Evolutionary conservation across 2,329 filamentous ascomycete genomes (phyloP).

Genomic region (Dissoconium aciculare): DNA sequence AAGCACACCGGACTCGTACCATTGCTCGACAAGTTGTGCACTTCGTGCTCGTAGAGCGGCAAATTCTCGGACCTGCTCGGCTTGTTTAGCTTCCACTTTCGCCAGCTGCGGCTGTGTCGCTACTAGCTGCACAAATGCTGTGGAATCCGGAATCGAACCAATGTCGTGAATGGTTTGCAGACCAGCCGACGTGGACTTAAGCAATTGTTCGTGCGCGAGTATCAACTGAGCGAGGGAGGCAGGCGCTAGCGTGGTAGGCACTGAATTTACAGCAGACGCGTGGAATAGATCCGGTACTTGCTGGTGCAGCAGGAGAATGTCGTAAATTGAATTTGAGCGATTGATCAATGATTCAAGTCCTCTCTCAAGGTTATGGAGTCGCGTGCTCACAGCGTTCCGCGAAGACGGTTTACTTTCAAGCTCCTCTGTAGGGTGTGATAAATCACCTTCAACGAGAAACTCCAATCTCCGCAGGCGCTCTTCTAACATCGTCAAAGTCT

Average conservation of each 20-base stretch:
- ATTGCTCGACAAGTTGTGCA: constrained; percentile 39
- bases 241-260: constrained; percentile 13
- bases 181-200: constrained; percentile 29
- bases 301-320: constrained; percentile 28
- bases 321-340: constrained; percentile 26
- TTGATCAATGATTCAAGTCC: constrained; percentile 25
- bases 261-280: constrained; percentile 11
- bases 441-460: constrained; percentile 28
- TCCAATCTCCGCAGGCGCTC: constrained; percentile 31
- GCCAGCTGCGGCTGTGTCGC: constrained; percentile 47
- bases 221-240: constrained; percentile 24
- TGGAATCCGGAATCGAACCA: constrained; percentile 27
- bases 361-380: constrained; percentile 17
- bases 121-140: constrained; percentile 39
- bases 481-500: constrained; percentile 31
- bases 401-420: too few species aligned
- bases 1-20: constrained; percentile 61
- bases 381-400: constrained; percentile 5
- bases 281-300: constrained; percentile 28
- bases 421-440: too few species aligned
- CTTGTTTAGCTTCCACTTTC: constrained; percentile 44
- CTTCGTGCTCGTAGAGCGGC: constrained; percentile 48
- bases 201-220: constrained; percentile 30
- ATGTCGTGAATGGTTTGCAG: constrained; percentile 32
- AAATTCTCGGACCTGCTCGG: constrained; percentile 46